These are phyloP conservation scores for Sesbania bispinosa DNA, from an alignment of 306 rosid species.

Conservation along the genomic window DNA sequence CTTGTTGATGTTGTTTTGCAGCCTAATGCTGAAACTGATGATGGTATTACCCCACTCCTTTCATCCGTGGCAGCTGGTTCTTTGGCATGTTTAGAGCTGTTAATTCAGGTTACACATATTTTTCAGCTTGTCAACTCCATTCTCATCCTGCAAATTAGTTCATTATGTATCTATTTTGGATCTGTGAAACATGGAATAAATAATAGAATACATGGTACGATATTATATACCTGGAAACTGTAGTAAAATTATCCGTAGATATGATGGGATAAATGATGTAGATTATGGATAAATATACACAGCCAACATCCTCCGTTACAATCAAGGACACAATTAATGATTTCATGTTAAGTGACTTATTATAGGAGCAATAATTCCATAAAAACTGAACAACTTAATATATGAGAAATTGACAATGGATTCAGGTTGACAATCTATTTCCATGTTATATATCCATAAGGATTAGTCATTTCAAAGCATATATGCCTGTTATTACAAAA, in stretches of 20 bases:
- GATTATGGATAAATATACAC: background rate
- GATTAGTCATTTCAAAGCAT: conserved; percentile 6
- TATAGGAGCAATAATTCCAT: background rate
- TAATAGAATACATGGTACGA: background rate
- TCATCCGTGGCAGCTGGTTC: conserved; percentile 93
- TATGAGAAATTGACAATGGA: background rate
- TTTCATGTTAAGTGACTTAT: background rate
- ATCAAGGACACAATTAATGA: background rate
- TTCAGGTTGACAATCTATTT: background rate
- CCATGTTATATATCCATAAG: background rate
- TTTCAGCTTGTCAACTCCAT: conserved; percentile 13
- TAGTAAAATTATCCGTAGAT: background rate
- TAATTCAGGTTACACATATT: conserved; percentile 66
- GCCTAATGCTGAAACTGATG: conserved; percentile 93
- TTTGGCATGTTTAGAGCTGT: conserved; percentile 70
- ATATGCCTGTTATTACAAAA: background rate
- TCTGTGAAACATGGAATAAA: background rate
- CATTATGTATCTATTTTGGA: background rate
- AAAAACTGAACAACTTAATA: background rate
- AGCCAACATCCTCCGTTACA: background rate
- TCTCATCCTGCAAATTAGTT: background rate
- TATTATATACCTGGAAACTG: background rate
- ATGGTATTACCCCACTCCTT: conserved; percentile 79
- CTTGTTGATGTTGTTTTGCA: conserved; percentile 44
- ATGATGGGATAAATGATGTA: conserved; percentile 3